Base-by-base conservation (phyloP, 2,329 filamentous ascomycete genomes). In the Hypoxylon sp. region DNA sequence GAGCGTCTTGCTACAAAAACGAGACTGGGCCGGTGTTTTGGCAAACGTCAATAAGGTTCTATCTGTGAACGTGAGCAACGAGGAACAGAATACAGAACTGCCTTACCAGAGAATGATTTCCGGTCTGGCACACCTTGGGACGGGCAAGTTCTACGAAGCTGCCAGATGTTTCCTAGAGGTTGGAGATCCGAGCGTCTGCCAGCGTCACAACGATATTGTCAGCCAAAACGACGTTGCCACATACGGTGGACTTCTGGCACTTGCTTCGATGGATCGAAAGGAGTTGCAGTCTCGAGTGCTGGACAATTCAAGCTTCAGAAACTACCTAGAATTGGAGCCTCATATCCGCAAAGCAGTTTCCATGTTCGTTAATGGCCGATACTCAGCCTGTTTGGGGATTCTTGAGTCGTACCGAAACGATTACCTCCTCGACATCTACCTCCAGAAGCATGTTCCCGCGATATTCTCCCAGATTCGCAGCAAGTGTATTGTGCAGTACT, bases 401-500 rank as follows among this genome's bases (percentile, higher is more conserved):
- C 86, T 99, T 0, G 92, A 96, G 75, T 87, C 89, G 4, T 95
- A 96, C 79, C 90, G 90, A 53, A 82, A 89, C 36, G 96, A 99
- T 79, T 98, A 96, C 78, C 85, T 94, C n/a, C 88, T 98, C 4
- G 96, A 99, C 76, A 83, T 97, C 19, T 91, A 97, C 78, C 86
- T 99, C 5, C 90, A 92, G 65, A 88, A 85, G 68, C 92, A 97
- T 71, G 83, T 98, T 17, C 76, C 85, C 38, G 81, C 82, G 1
- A 84, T 99, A 19, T 96, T 94, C 81, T 83, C 86, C 10, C 83
- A 84, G 51, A 94, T 99, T 72, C 89, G 96, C 64, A 92, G 87
- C 75, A 98, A 98, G 82, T 95, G 94, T 75, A 98, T 99, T 65
- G 88, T 94, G 23, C 93, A 97, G 76, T 98, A 98, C 80, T 91